Conservation (phyloP, 2,329 filamentous ascomycete species). For the Ascosphaera pollenicola region DNA sequence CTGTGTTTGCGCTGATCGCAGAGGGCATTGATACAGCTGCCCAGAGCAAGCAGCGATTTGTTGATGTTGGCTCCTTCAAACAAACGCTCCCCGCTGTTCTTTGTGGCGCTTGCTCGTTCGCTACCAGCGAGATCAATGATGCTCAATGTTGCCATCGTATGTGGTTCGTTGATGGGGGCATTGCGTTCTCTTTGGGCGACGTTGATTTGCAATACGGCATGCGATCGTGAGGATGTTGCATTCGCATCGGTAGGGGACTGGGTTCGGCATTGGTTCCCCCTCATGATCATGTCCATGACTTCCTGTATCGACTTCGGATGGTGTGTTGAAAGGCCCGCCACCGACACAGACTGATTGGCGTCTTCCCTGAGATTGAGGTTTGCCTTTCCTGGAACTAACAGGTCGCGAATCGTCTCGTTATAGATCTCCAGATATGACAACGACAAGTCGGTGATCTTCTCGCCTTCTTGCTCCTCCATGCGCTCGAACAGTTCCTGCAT, state of each 20-base stretch:
- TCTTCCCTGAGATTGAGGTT: conserved; percentile 97
- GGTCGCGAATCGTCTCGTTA: conserved; percentile 94
- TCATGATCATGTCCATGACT: conserved; percentile 90
- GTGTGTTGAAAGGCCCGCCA: conserved; percentile 83
- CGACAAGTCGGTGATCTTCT: conserved; percentile 77
- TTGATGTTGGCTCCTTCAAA: conserved; percentile 99
- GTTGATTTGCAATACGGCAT: conserved; percentile 95
- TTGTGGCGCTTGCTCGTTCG: conserved; percentile 97
- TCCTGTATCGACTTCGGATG: conserved; percentile 92
- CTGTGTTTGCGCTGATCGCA: conserved; percentile 96
- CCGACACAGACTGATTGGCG: conserved; percentile 87
- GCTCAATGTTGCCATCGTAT: conserved; percentile 87
- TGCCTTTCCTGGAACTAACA: conserved; percentile 80
- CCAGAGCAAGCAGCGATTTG: conserved; percentile 92
- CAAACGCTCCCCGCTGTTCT: conserved; percentile 86
- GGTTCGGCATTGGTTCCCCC: conserved; percentile 72
- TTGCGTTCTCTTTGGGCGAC: conserved; percentile 95
- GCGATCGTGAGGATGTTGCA: conserved; percentile 89
- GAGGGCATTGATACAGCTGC: conserved; percentile 96
- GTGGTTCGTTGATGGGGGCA: conserved; percentile 79
- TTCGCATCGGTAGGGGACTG: conserved; percentile 99
- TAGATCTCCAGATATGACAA: conserved; percentile 99
- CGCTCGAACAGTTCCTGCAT: conserved; percentile 88
- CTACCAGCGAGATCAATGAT: conserved; percentile 95
- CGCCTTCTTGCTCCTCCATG: conserved; percentile 94